Evolutionary conservation across 768 basidiomycete species (phyloP).

Genomic region (Lentinula aciculospora): DNA sequence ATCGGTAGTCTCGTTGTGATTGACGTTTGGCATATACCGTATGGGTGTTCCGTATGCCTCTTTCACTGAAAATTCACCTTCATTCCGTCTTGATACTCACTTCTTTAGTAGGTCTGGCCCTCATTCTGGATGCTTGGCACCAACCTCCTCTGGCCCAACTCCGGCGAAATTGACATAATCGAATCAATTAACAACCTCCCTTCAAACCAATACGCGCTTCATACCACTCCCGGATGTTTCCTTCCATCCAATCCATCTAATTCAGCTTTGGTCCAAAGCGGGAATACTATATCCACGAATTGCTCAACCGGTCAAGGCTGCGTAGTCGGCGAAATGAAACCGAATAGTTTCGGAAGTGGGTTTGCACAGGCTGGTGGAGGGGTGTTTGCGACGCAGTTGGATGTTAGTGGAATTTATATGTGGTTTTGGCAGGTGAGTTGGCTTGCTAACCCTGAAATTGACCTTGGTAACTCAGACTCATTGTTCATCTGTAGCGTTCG

Average conservation of each 20-base stretch:
- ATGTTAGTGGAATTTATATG: conserved; percentile 6
- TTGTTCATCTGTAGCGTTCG: background rate
- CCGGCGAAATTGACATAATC: conserved; percentile 47
- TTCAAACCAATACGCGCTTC: conserved; percentile 54
- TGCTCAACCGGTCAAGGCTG: conserved; percentile 35
- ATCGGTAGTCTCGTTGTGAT: conserved; percentile 38
- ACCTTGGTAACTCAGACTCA: no score
- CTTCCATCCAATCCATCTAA: conserved; percentile 23
- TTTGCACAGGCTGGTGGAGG: conserved; percentile 49
- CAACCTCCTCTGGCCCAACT: conserved; percentile 30
- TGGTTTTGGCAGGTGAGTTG: conserved; percentile 7
- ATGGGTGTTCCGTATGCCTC: conserved; percentile 44
- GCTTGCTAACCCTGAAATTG: background rate
- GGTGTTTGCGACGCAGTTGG: conserved; percentile 21
- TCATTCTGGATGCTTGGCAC: conserved; percentile 40
- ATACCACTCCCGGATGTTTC: conserved; percentile 35
- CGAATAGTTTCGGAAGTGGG: conserved; percentile 39
- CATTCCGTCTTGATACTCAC: no score
- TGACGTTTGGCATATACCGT: conserved; percentile 43
- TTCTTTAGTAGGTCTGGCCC: conserved; percentile 40
- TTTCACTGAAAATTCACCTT: no score
- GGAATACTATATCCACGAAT: conserved; percentile 21
- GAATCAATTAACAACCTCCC: conserved; percentile 51
- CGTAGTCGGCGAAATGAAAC: conserved; percentile 33
- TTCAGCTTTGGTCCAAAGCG: conserved; percentile 25